A percentile compares a stretch with the other conserved stretches of the same genome.
These are phyloP conservation scores for Yamadazyma sp. DNA, from an alignment of 805 yeast genomes.

Conservation along the genomic window DNA sequence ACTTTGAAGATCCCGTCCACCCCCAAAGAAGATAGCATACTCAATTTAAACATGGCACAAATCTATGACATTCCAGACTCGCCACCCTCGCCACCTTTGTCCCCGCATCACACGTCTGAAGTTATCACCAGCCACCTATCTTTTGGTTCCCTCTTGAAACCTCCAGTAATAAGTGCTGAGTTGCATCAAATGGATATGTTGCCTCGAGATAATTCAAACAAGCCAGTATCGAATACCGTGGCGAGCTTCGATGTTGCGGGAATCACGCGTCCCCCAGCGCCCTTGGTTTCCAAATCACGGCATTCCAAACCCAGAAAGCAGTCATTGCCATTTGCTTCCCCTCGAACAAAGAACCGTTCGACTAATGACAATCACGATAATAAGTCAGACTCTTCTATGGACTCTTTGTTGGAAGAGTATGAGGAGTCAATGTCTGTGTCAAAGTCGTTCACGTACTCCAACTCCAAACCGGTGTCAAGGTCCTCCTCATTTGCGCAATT, in stretches of 20 bases:
- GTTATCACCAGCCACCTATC: conserved; percentile 8
- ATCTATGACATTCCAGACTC: conserved; percentile 40
- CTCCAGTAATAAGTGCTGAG: conserved; percentile 4
- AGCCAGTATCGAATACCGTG: conserved; percentile 28
- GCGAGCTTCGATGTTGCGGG: conserved; percentile 28
- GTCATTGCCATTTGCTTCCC: neutral
- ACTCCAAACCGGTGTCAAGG: conserved; percentile 23
- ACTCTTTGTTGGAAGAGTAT: conserved; percentile 44
- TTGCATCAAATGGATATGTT: conserved; percentile 1
- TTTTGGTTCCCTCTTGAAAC: conserved; percentile 4
- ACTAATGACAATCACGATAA: conserved; percentile 14
- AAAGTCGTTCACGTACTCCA: conserved; percentile 21
- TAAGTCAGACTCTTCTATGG: conserved; percentile 33
- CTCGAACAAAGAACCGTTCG: conserved; percentile 1
- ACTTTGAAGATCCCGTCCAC: conserved; percentile 6
- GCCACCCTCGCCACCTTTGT: conserved; percentile 44
- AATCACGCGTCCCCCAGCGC: neutral
- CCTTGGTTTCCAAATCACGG: neutral
- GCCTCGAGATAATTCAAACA: conserved; percentile 17
- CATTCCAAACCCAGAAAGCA: conserved; percentile 18
- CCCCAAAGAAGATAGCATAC: conserved; percentile 4
- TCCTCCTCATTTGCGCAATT: conserved; percentile 16
- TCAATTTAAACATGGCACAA: conserved; percentile 16
- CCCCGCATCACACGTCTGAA: conserved; percentile 26
- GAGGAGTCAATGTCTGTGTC: conserved; percentile 41